These are phyloP conservation scores for Candida maltosa DNA, from an alignment of 805 yeast species.

Conservation along the genomic window DNA sequence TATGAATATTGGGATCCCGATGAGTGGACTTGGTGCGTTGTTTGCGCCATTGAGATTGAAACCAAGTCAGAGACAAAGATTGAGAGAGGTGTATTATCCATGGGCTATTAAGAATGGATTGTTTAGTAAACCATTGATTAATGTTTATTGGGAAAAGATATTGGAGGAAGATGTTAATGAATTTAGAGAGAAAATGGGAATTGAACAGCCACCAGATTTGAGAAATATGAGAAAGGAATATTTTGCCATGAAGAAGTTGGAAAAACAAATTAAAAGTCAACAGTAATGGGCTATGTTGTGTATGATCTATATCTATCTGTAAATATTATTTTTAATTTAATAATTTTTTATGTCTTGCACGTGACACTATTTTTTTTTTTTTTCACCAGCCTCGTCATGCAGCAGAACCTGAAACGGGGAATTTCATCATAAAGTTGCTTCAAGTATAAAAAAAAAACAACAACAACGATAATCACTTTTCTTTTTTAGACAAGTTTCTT, in stretches of 20 bases:
- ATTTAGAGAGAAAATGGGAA: constrained; percentile 67
- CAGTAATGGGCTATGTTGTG: no score
- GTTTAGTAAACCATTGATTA: constrained; percentile 70
- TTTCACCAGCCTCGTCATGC: no score
- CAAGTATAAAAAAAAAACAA: no score
- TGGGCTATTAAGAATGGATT: constrained; percentile 82
- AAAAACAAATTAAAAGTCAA: no score
- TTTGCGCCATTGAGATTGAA: constrained; percentile 81
- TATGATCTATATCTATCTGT: no score
- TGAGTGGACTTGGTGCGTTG: constrained; percentile 92
- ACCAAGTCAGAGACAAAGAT: constrained; percentile 56
- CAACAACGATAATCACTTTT: no score
- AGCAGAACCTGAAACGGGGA: no score
- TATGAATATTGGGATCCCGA: constrained; percentile 88
- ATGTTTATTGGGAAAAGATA: constrained; percentile 88
- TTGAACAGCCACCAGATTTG: constrained; percentile 73
- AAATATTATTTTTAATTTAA: no score
- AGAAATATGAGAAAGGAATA: constrained; percentile 54
- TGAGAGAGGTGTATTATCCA: constrained; percentile 72
- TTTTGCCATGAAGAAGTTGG: constrained; percentile 25
- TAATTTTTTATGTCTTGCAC: no score
- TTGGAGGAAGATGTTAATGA: constrained; percentile 71
- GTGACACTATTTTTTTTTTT: no score
- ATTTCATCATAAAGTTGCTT: no score
- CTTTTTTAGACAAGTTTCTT: no score